These are phyloP conservation scores for Clitopilus hobsonii DNA, from an alignment of 768 basidiomycete species.

Conservation along the genomic window DNA sequence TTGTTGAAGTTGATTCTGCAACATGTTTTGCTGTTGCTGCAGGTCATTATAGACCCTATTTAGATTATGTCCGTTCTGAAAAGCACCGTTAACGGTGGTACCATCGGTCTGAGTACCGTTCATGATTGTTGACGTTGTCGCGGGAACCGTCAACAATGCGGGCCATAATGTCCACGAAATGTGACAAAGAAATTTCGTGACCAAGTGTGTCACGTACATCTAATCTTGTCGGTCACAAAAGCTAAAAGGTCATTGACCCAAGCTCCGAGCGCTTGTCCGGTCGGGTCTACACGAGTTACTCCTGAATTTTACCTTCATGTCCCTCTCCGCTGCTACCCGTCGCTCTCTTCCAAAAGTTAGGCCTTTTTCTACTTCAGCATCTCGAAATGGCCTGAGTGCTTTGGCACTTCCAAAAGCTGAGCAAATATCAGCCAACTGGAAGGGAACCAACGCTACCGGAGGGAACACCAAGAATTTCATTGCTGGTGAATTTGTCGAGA, in stretches of 20 bases:
- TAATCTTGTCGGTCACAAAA: no score
- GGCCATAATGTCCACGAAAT: not conserved
- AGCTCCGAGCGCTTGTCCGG: slow-evolving; percentile 3
- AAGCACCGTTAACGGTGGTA: not conserved
- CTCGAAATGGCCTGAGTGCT: slow-evolving; percentile 46
- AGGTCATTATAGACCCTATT: not conserved
- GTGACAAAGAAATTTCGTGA: not conserved
- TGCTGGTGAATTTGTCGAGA: slow-evolving; percentile 85
- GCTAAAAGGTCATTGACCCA: no score
- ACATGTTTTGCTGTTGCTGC: not conserved
- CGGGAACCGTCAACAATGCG: not conserved
- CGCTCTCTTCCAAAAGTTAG: slow-evolving; percentile 22
- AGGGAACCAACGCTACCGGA: slow-evolving; percentile 84
- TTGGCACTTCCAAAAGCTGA: slow-evolving; percentile 61
- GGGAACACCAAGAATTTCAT: slow-evolving; percentile 90
- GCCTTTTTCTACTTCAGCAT: slow-evolving; percentile 40
- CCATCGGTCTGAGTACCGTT: not conserved
- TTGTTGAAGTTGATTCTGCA: not conserved
- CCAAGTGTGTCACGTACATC: not conserved
- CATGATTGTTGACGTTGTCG: not conserved
- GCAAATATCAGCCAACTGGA: slow-evolving; percentile 71
- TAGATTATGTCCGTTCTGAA: not conserved
- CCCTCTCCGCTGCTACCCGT: slow-evolving; percentile 25
- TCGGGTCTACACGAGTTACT: not conserved
- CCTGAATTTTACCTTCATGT: slow-evolving; percentile 21